Base-by-base conservation (phyloP, 78 protist genomes). In the Monosiga brevicollis region DNA sequence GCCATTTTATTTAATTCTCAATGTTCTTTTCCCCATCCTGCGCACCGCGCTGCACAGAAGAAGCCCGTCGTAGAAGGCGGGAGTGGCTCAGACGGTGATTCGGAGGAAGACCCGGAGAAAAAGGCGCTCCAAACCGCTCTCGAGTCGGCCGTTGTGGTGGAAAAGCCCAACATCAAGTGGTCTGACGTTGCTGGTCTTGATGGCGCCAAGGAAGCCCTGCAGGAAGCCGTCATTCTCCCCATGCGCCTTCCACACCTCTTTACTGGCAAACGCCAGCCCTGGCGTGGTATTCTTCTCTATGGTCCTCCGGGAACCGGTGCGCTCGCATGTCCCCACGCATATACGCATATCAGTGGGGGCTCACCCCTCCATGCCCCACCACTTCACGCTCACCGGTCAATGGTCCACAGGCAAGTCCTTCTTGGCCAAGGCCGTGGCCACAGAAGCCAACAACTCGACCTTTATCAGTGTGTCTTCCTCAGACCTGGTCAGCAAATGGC, bases 401-500 rank as follows among this genome's bases (percentile, higher is more conserved):
- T 55, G 87, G 98, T 97, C 34, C 97, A 98, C 99, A 9, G 99
- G 99, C 62, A 98, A 98, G 89, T 76, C 93, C 0, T 94, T 88
- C 86, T 90, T 98, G 37, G 99, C 99, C 37, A 95, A 94, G 90
- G 99, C 99, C 1, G 98, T 97, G 0, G 99, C 99, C 11, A 94
- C 99, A 23, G 99, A 97, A 73, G 94, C 94, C 32, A 91, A 93
- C 43, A 49, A 49, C 62, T 74, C 97, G 32, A 97, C 99, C 1
- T 96, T 97, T 90, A 90, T 93, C 89, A 88, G 95, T 11, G 90
- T 97, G 35, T 91, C 98, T 35, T 91, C 98, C 24, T 90, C 99
- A 0, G 97, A 92, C 71, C 83, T 98, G 35, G 91, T 94, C n/a
- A 90, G 94, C 34, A 97, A 97, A 83, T 98, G 98, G 98, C 90